Conservation (phyloP, 768 basidiomycete species). For the Kondoa subrosea region DNA sequence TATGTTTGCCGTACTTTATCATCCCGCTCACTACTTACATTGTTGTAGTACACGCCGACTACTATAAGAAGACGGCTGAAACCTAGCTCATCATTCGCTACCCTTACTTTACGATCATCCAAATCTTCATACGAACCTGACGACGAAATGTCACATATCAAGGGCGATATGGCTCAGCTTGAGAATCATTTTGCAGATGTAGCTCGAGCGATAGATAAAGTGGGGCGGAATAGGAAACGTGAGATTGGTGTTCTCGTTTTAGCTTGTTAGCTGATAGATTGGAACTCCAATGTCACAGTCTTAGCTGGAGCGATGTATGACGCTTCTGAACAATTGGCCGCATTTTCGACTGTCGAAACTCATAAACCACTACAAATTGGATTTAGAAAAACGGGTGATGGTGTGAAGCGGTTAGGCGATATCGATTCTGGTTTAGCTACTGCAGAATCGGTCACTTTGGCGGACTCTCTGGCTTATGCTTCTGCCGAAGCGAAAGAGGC, state of each 20-base stretch:
- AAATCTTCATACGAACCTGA: neutral
- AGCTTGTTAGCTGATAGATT: conserved; percentile 9
- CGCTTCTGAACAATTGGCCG: conserved; percentile 67
- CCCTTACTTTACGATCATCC: neutral
- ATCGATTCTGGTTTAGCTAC: conserved; percentile 55
- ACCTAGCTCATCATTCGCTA: conserved; percentile 46
- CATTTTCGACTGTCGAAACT: conserved; percentile 50
- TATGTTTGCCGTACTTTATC: conserved; percentile 25
- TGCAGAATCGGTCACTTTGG: conserved; percentile 84
- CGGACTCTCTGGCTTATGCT: conserved; percentile 92
- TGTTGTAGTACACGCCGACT: conserved; percentile 42
- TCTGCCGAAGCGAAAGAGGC: conserved; percentile 92
- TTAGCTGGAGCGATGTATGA: conserved; percentile 64
- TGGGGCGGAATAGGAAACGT: conserved; percentile 47
- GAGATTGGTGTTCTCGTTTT: neutral
- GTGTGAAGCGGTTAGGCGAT: conserved; percentile 73
- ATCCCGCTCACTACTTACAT: neutral
- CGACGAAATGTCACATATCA: conserved; percentile 72
- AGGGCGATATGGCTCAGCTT: conserved; percentile 77
- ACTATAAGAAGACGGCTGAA: conserved; percentile 55
- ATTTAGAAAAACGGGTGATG: conserved; percentile 65
- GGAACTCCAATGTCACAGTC: conserved; percentile 40
- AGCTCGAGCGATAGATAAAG: conserved; percentile 74
- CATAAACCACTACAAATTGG: conserved; percentile 71
- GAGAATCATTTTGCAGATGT: conserved; percentile 85